phyloP scores from a whole-genome alignment of 1,139 yeast species.

The Debaryomyces coudertii region DNA sequence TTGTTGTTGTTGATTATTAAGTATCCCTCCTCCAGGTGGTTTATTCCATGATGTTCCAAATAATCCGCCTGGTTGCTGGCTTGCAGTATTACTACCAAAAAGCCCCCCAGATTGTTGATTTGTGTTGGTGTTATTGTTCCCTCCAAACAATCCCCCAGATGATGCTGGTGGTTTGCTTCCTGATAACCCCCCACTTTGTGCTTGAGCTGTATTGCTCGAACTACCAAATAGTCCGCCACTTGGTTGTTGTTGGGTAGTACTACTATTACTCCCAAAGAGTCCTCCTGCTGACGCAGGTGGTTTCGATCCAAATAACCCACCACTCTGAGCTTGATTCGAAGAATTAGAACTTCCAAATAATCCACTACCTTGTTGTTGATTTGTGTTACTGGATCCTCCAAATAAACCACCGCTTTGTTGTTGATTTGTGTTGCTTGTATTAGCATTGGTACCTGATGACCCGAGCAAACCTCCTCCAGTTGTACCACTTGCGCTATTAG shows the following conservation, averaged over 20 bases:
- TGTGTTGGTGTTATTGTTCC: conserved; percentile 14
- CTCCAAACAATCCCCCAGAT: conserved; percentile 25
- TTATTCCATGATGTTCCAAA: conserved; percentile 23
- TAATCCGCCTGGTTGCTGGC: conserved; percentile 24
- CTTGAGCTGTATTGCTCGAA: conserved; percentile 20
- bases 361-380: conserved; percentile 28
- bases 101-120: conserved; percentile 31
- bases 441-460: conserved; percentile 26
- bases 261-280: conserved; percentile 5
- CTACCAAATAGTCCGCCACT: conserved; percentile 45
- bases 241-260: conserved; percentile 13
- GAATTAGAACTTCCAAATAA: conserved; percentile 22
- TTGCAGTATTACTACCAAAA: conserved; percentile 31
- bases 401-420: conserved; percentile 20
- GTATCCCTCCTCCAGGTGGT: conserved; percentile 37
- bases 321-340: conserved; percentile 15
- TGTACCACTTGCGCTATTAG: conserved; percentile 10
- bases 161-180: conserved; percentile 21
- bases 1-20: conserved; percentile 27
- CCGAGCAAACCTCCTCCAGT: conserved; percentile 42
- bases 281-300: conserved; percentile 9
- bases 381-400: conserved; percentile 19
- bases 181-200: conserved; percentile 29
- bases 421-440: conserved; percentile 17
- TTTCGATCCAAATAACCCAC: conserved; percentile 11